Percentiles rank a stretch among this genome's conserved stretches.
Evolutionary conservation across 1,284 basidiomycete species (phyloP).

Genomic region (Ceratobasidium sp.): DNA sequence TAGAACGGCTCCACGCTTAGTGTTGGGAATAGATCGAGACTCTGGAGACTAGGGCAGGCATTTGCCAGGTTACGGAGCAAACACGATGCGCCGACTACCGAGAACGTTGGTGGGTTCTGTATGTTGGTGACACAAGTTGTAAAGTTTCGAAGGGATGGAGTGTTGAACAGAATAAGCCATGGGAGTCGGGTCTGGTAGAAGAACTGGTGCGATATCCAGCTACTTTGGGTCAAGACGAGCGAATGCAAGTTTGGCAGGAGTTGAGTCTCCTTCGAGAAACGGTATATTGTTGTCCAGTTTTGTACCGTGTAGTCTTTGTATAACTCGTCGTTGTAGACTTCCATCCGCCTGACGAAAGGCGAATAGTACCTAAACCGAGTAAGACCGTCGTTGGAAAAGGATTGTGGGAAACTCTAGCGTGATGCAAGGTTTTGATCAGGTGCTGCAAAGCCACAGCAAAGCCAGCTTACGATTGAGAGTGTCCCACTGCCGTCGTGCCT

Average conservation of each 20-base stretch:
- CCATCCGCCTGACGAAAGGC: constrained; percentile 1
- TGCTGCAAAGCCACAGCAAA: neutral
- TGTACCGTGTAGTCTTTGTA: neutral
- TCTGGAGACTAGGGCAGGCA: neutral
- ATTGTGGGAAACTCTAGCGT: neutral
- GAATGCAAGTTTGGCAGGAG: constrained; percentile 20
- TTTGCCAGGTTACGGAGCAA: constrained; percentile 5
- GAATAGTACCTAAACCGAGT: constrained; percentile 3
- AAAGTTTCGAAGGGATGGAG: constrained; percentile 4
- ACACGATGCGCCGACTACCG: neutral
- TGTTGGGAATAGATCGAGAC: constrained; percentile 3
- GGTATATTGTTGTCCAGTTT: constrained; percentile 2
- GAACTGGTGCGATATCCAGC: neutral
- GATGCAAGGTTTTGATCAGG: neutral
- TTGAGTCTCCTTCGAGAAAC: neutral
- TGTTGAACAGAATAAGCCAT: neutral
- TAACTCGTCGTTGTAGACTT: neutral
- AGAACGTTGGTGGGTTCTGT: constrained; percentile 5
- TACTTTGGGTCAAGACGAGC: constrained; percentile 1
- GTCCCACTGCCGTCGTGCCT: constrained; percentile 3
- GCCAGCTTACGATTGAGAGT: neutral
- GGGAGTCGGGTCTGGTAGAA: constrained; percentile 2
- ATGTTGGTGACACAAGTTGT: neutral
- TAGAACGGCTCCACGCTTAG: neutral
- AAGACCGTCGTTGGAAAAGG: neutral